Percentiles rank a stretch among this genome's conserved stretches.
These are phyloP conservation scores for Collybia sordida DNA, from an alignment of 768 basidiomycete species.

Conservation along the genomic window DNA sequence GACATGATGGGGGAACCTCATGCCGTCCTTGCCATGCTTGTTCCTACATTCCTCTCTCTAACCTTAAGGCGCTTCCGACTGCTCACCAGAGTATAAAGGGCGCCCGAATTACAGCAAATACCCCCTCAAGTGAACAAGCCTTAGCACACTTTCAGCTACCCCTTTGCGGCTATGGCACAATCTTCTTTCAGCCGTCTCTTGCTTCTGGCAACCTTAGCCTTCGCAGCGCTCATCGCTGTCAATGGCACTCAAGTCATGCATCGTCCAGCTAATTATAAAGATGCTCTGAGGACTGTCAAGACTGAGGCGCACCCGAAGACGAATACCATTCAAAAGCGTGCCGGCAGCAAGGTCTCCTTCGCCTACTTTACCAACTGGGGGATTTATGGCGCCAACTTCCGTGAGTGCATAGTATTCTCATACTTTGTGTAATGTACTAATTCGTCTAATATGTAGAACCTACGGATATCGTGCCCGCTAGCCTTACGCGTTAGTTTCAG, in stretches of 20 bases:
- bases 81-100: slow-evolving; percentile 14
- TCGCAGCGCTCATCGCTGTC: slow-evolving; percentile 20
- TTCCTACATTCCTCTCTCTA: slow-evolving; percentile 1
- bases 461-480: slow-evolving; percentile 53
- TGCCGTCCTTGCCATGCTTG: slow-evolving; percentile 3
- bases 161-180: slow-evolving; percentile 10
- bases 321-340: slow-evolving; percentile 40
- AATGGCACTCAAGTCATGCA: slow-evolving; percentile 54
- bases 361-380: slow-evolving; percentile 68
- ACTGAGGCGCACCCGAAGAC: slow-evolving; percentile 34
- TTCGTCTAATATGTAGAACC: slow-evolving; percentile 45
- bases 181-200: slow-evolving; percentile 21
- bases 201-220: slow-evolving; percentile 21
- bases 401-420: slow-evolving; percentile 28
- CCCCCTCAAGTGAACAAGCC: slow-evolving; percentile 1
- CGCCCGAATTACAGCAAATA: neutral
- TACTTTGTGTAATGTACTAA: neutral
- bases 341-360: slow-evolving; percentile 35
- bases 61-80: neutral
- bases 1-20: slow-evolving; percentile 11
- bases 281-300: slow-evolving; percentile 30
- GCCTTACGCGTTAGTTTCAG: slow-evolving; percentile 60
- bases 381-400: slow-evolving; percentile 65
- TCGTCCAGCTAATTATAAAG: slow-evolving; percentile 47
- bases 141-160: neutral